Percentiles rank a stretch among this genome's conserved stretches.
Evolutionary conservation across 768 basidiomycete genomes (phyloP).

Genomic region (Mycena filopes): DNA sequence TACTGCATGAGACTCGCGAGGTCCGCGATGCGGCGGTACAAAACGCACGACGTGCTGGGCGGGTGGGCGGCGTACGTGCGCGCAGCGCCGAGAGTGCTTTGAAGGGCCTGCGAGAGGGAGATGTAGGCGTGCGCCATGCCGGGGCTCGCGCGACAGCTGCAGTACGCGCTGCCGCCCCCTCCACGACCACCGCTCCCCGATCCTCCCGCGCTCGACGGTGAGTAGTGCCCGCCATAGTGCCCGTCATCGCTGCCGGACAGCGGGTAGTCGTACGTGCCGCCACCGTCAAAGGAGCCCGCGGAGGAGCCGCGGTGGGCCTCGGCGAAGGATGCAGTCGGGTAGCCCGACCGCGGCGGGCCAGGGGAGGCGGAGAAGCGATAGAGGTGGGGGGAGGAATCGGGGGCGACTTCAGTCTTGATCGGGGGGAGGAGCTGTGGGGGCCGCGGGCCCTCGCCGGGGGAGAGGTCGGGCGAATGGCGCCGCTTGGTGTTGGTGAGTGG

Average conservation of each 20-base stretch:
- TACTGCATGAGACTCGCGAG: slow-evolving; percentile 75
- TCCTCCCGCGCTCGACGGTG: slow-evolving; percentile 47
- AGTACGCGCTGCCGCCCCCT: slow-evolving; percentile 40
- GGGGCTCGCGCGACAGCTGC: slow-evolving; percentile 73
- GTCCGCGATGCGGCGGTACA: slow-evolving; percentile 70
- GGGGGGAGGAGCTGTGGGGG: slow-evolving; percentile 43
- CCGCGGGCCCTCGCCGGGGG: slow-evolving; percentile 48
- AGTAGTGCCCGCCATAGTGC: slow-evolving; percentile 47
- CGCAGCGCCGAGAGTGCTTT: slow-evolving; percentile 63
- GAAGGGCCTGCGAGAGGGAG: slow-evolving; percentile 70
- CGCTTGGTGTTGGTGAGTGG: slow-evolving; percentile 54
- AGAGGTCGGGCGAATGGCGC: slow-evolving; percentile 48
- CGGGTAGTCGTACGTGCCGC: slow-evolving; percentile 38
- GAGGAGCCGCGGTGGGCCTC: slow-evolving; percentile 8
- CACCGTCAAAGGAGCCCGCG: slow-evolving; percentile 18
- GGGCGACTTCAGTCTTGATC: slow-evolving; percentile 72
- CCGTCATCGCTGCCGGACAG: slow-evolving; percentile 53
- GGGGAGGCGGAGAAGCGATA: slow-evolving; percentile 79
- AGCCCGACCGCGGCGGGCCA: slow-evolving; percentile 28
- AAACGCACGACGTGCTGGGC: slow-evolving; percentile 60
- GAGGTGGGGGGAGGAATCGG: slow-evolving; percentile 63
- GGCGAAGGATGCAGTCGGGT: slow-evolving; percentile 37
- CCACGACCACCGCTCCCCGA: slow-evolving; percentile 3
- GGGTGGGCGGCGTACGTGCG: slow-evolving; percentile 72
- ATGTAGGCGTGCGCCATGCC: slow-evolving; percentile 68